phyloP scores from a whole-genome alignment of 75 land plant species.

The Pinus taeda region DNA sequence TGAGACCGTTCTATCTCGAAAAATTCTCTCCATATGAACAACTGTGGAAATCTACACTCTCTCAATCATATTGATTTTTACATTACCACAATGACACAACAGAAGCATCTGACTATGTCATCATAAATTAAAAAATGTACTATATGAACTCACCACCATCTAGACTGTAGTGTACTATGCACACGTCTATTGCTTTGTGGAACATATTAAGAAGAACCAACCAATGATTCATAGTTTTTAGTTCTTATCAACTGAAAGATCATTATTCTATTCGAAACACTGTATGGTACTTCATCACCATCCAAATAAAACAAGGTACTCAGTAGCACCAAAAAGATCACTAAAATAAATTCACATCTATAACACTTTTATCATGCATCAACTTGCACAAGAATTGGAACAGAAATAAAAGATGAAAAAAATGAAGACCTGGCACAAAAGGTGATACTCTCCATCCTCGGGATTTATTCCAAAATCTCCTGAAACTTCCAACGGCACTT shows the following conservation, averaged over 20 bases:
- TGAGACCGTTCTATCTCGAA: too few relatives aligned
- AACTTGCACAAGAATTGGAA: too few relatives aligned
- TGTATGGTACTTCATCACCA: background rate
- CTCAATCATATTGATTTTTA: background rate
- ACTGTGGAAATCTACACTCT: too few relatives aligned
- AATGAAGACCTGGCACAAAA: slow-evolving; percentile 82
- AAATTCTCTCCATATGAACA: too few relatives aligned
- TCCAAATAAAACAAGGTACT: background rate
- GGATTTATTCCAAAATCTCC: slow-evolving; percentile 97
- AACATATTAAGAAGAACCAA: too few relatives aligned
- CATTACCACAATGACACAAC: background rate
- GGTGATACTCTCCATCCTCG: slow-evolving; percentile 93
- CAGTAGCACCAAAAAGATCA: background rate
- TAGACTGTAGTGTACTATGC: too few relatives aligned
- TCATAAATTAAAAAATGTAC: background rate
- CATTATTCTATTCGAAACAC: background rate
- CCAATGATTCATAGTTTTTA: background rate
- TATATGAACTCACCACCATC: too few relatives aligned
- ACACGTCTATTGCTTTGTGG: too few relatives aligned
- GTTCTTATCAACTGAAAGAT: background rate
- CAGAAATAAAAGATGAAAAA: background rate
- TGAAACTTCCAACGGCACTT: slow-evolving; percentile 84
- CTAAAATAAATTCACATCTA: background rate
- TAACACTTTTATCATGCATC: background rate
- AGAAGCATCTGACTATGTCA: background rate